Conservation (phyloP, 2,329 filamentous ascomycete genomes). For the Colletotrichum costaricense region DNA sequence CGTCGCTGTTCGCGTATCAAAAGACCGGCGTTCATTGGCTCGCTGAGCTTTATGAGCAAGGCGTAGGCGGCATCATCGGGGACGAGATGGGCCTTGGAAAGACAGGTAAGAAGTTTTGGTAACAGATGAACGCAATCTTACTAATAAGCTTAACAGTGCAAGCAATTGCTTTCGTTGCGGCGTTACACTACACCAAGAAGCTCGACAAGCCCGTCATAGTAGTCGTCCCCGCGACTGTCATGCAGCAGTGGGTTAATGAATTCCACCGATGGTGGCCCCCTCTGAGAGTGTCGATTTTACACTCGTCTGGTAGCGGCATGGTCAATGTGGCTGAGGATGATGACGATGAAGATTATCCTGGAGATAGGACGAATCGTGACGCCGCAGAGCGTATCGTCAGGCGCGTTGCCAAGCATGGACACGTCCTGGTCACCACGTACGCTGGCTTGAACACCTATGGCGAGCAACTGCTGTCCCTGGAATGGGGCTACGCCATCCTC, state of each 20-base stretch:
- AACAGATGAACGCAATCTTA: background rate
- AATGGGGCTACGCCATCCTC: constrained; percentile 94
- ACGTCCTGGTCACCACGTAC: constrained; percentile 96
- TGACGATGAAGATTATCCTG: constrained; percentile 53
- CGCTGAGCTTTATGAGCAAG: constrained; percentile 88
- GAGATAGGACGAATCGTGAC: constrained; percentile 56
- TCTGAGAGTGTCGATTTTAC: constrained; percentile 93
- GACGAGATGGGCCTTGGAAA: constrained; percentile 99
- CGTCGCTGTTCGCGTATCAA: constrained; percentile 94
- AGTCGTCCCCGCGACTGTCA: constrained; percentile 92
- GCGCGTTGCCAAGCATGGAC: constrained; percentile 83
- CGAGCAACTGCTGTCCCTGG: constrained; percentile 80
- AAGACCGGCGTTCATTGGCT: constrained; percentile 98
- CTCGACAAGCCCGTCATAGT: constrained; percentile 88
- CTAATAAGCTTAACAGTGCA: constrained; percentile 54
- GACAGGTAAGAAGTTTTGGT: constrained; percentile 60
- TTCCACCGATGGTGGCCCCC: constrained; percentile 99
- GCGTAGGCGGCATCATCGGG: constrained; percentile 92
- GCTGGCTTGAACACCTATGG: constrained; percentile 94
- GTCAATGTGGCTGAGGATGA: constrained; percentile 78
- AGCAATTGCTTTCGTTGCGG: constrained; percentile 82
- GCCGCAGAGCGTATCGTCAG: constrained; percentile 85
- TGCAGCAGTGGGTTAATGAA: constrained; percentile 98
- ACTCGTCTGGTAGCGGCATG: constrained; percentile 97
- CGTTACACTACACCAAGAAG: constrained; percentile 90